Evolutionary conservation across 2,329 filamentous ascomycete species (phyloP).

Genomic region (Fusarium armeniacum): DNA sequence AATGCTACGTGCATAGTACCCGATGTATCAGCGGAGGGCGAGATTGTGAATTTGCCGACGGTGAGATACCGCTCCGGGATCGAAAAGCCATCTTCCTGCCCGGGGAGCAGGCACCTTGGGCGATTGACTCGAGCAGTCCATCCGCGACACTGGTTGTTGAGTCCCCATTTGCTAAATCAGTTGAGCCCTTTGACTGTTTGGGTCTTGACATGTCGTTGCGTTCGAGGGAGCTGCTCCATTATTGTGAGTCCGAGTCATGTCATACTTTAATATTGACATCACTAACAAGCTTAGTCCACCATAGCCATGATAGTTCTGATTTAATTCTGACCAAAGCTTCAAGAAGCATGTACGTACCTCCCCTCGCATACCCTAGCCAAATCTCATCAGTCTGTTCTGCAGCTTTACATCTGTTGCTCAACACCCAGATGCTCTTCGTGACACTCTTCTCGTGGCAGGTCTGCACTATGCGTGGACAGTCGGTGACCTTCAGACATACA

Average conservation of each 20-base stretch:
- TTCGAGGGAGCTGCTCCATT: constrained; percentile 45
- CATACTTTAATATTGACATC: background rate
- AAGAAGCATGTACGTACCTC: constrained; percentile 20
- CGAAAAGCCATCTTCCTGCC: constrained; percentile 38
- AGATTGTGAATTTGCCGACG: constrained; percentile 36
- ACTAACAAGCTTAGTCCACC: constrained; percentile 22
- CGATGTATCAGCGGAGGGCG: constrained; percentile 32
- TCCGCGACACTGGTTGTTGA: background rate
- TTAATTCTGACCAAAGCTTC: constrained; percentile 13
- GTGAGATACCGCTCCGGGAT: constrained; percentile 44
- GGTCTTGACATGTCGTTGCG: constrained; percentile 45
- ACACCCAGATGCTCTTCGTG: constrained; percentile 39
- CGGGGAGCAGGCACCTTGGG: constrained; percentile 46
- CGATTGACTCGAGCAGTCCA: background rate
- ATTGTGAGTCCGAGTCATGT: constrained; percentile 35
- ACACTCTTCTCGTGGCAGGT: constrained; percentile 41
- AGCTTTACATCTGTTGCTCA: constrained; percentile 38
- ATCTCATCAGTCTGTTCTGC: accelerated
- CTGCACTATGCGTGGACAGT: constrained; percentile 46
- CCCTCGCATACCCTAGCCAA: accelerated
- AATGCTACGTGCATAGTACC: constrained; percentile 6
- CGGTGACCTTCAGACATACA: constrained; percentile 34
- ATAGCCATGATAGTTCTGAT: constrained; percentile 27
- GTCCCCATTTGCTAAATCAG: constrained; percentile 9
- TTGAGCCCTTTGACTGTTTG: constrained; percentile 42